Conservation (phyloP, 2,329 filamentous ascomycete genomes). For the Trichoderma lentiforme region DNA sequence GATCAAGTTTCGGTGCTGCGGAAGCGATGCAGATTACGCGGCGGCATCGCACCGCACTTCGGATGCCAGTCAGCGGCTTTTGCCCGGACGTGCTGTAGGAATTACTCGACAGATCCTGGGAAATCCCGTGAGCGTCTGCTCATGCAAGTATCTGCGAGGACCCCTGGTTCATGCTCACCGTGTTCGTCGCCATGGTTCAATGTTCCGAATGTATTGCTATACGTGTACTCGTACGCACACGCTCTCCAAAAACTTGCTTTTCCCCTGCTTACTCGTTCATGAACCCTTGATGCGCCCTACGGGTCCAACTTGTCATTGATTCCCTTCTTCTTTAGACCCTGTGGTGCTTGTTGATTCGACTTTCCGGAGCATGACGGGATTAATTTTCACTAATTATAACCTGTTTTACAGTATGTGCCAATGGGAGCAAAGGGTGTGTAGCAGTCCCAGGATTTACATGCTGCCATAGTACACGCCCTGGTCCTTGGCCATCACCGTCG, state of each 20-base stretch:
- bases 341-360: neutral
- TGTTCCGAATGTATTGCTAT: neutral
- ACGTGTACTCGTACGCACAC: neutral
- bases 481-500: neutral
- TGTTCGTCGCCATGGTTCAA: neutral
- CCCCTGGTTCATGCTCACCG: neutral
- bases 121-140: slow-evolving; percentile 7
- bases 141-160: slow-evolving; percentile 7
- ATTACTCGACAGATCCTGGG: neutral
- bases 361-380: neutral
- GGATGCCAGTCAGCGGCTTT: neutral
- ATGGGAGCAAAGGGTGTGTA: neutral
- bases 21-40: neutral
- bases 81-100: neutral
- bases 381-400: neutral
- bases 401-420: neutral
- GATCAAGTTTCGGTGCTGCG: neutral
- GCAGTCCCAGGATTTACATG: neutral
- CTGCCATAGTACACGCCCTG: neutral
- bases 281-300: neutral
- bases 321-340: neutral
- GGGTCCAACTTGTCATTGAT: neutral
- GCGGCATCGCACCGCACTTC: neutral
- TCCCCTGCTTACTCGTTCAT: neutral
- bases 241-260: neutral